A percentile compares a stretch with the other conserved stretches of the same genome.
These are phyloP conservation scores for Acanthamoeba royreba DNA, from an alignment of 208 protist genomes.

Conservation along the genomic window DNA sequence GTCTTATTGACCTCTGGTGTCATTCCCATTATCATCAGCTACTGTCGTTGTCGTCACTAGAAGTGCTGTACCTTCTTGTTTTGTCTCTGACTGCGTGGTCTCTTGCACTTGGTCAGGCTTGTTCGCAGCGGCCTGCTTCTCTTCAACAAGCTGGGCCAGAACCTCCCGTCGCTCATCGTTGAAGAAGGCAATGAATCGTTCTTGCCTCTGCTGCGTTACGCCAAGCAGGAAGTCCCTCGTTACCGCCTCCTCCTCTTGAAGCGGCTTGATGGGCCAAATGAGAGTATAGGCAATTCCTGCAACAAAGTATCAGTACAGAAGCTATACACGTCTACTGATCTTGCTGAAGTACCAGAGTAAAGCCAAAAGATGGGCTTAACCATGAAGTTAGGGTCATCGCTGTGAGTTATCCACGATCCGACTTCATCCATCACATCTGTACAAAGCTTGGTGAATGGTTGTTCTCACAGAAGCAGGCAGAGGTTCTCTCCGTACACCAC, in stretches of 20 bases:
- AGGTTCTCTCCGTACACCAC: background rate
- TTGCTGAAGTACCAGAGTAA: background rate
- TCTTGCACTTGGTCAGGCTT: background rate
- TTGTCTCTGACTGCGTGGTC: background rate
- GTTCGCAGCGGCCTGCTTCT: background rate
- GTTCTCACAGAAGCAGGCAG: background rate
- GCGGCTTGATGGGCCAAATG: background rate
- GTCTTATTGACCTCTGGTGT: no score
- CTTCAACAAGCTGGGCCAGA: background rate
- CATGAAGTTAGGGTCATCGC: background rate
- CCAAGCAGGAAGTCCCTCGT: slow-evolving; percentile 3
- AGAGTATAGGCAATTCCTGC: background rate
- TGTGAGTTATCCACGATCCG: slow-evolving; percentile 15
- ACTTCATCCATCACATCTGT: slow-evolving; percentile 17
- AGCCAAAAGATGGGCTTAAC: background rate
- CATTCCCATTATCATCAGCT: no score
- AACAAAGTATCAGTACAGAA: no score
- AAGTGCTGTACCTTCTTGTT: no score
- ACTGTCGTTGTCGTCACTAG: no score
- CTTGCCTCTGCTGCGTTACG: background rate
- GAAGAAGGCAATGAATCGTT: slow-evolving; percentile 4
- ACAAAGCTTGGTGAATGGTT: no score
- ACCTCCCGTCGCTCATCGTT: background rate
- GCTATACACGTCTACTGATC: no score
- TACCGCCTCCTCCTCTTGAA: background rate